These are phyloP conservation scores for Erodium chrysanthum DNA, from an alignment of 441 rosid genomes.

Conservation along the genomic window DNA sequence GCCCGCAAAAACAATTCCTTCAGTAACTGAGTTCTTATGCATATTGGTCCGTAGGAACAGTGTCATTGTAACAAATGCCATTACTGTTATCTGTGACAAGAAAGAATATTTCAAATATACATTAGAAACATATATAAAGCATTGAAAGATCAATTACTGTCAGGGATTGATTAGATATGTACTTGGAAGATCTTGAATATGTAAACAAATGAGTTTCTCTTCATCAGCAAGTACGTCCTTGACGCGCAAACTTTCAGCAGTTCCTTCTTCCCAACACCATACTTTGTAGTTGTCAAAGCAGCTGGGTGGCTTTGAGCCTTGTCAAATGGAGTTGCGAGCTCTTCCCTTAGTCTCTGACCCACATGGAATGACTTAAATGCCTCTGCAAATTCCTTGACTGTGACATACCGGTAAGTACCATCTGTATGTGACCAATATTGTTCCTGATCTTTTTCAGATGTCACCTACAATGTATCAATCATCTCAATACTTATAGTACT, in stretches of 20 bases:
- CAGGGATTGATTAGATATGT: conserved; percentile 9
- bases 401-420: conserved; percentile 52
- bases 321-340: conserved; percentile 50
- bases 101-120: no score
- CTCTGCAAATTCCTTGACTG: conserved; percentile 50
- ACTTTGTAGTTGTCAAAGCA: conserved; percentile 51
- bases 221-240: conserved; percentile 68
- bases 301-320: conserved; percentile 59
- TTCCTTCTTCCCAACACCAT: conserved; percentile 50
- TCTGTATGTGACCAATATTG: conserved; percentile 59
- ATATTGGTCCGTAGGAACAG: no score
- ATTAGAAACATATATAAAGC: no score
- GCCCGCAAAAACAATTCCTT: conserved; percentile 33
- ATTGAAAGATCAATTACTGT: no score
- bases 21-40: no score
- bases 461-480: conserved; percentile 38
- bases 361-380: conserved; percentile 57
- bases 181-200: conserved; percentile 65
- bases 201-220: conserved; percentile 76
- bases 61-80: no score
- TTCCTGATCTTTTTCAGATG: conserved; percentile 79
- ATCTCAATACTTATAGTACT: no score
- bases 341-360: conserved; percentile 43
- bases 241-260: conserved; percentile 52
- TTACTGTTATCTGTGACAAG: no score